phyloP scores from a whole-genome alignment of 1,284 basidiomycete species.

The Somion occarium region DNA sequence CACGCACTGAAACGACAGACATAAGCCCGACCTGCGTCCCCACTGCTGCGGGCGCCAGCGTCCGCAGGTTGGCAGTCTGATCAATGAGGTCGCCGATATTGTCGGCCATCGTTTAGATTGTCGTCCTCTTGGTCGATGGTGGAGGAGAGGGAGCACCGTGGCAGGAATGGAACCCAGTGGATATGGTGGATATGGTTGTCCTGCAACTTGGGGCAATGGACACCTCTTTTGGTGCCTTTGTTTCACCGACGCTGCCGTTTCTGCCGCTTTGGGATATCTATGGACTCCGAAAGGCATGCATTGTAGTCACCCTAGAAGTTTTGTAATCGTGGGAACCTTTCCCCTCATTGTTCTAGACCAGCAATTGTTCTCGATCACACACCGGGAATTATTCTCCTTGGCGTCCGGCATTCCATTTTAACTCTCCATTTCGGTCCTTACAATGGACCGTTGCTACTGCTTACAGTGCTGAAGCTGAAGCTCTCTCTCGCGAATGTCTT shows the following conservation, averaged over 20 bases:
- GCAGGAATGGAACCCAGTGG: not conserved
- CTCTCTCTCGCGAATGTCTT: conserved; percentile 6
- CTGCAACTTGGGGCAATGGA: not conserved
- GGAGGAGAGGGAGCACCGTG: conserved; percentile 15
- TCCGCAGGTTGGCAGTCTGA: conserved; percentile 30
- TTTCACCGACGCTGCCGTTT: not conserved
- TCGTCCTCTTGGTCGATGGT: conserved; percentile 12
- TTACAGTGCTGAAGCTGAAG: too few species aligned
- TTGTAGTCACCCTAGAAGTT: not conserved
- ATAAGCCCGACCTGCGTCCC: conserved; percentile 68
- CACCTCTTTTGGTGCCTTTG: not conserved
- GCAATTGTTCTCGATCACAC: not conserved
- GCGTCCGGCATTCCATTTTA: not conserved
- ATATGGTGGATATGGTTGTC: not conserved
- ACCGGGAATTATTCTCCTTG: not conserved
- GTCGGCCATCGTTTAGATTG: conserved; percentile 15
- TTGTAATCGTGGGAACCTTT: not conserved
- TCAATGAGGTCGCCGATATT: conserved; percentile 23
- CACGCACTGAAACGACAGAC: conserved; percentile 32
- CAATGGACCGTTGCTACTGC: not conserved
- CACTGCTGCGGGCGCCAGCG: conserved; percentile 76
- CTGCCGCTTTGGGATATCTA: not conserved
- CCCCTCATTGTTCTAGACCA: not conserved
- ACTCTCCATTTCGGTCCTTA: not conserved
- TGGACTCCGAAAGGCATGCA: not conserved